Conservation (phyloP, 352 stramenopile genomes). For the Sclerospora graminicola region DNA sequence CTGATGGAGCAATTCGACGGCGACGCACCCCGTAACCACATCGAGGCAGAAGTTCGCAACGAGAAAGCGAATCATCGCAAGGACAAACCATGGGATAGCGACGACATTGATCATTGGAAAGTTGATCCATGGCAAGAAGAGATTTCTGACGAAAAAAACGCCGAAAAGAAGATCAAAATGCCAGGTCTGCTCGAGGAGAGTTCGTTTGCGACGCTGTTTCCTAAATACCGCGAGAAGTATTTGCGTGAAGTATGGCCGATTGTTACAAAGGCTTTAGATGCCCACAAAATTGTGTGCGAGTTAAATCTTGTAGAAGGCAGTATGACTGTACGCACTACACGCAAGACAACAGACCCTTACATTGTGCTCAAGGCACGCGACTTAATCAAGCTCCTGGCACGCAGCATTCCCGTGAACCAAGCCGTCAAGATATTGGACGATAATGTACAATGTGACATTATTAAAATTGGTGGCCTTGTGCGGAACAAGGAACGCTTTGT, state of each 20-base stretch:
- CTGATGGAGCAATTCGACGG: slow-evolving; percentile 75
- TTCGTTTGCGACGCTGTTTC: slow-evolving; percentile 99
- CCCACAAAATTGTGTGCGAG: slow-evolving; percentile 94
- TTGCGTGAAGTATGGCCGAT: slow-evolving; percentile 97
- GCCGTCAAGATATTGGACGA: slow-evolving; percentile 97
- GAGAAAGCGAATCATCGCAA: slow-evolving; percentile 93
- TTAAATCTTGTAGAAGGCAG: slow-evolving; percentile 97
- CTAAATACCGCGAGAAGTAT: slow-evolving; percentile 99
- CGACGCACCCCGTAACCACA: slow-evolving; percentile 29
- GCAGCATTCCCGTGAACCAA: slow-evolving; percentile 94
- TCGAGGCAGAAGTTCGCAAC: slow-evolving; percentile 27
- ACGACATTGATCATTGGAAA: slow-evolving; percentile 99
- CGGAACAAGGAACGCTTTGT: slow-evolving; percentile 99
- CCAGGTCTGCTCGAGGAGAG: slow-evolving; percentile 95
- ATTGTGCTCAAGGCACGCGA: slow-evolving; percentile 98
- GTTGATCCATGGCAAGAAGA: slow-evolving; percentile 82
- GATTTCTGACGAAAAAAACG: slow-evolving; percentile 76
- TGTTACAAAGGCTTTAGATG: slow-evolving; percentile 95
- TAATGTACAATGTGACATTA: slow-evolving; percentile 98
- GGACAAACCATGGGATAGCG: slow-evolving; percentile 99
- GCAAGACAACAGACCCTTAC: slow-evolving; percentile 95
- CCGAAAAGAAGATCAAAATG: slow-evolving; percentile 49
- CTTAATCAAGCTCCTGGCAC: slow-evolving; percentile 97
- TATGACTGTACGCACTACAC: slow-evolving; percentile 90
- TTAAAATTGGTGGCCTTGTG: slow-evolving; percentile 99